These are phyloP conservation scores for Nepenthes gracilis DNA, from an alignment of 148 eudicot genomes.

Conservation along the genomic window DNA sequence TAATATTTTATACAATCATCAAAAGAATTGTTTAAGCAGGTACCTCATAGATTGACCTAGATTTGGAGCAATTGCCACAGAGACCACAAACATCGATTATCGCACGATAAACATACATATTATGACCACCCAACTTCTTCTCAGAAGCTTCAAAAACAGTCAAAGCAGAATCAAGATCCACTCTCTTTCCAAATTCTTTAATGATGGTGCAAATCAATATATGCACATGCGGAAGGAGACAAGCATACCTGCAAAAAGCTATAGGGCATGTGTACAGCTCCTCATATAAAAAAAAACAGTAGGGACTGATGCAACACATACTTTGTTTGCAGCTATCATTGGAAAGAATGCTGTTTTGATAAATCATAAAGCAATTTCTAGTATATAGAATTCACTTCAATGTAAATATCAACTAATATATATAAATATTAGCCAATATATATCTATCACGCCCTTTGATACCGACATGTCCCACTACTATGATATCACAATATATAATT, in stretches of 20 bases:
- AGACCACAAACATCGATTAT: conserved; percentile 87
- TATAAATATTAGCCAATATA: no score
- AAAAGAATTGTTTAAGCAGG: conserved; percentile 1
- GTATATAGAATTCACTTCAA: no score
- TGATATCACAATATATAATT: no score
- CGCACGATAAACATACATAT: conserved; percentile 84
- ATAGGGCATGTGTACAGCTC: neutral
- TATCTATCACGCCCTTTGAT: no score
- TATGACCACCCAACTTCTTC: conserved; percentile 42
- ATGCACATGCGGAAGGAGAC: conserved; percentile 45
- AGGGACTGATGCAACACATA: no score
- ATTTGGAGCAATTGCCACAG: conserved; percentile 64
- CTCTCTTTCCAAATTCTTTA: conserved; percentile 75
- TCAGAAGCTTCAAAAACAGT: conserved; percentile 70
- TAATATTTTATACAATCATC: neutral
- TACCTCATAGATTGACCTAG: conserved; percentile 93
- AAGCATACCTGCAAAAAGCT: conserved; percentile 55
- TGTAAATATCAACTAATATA: no score
- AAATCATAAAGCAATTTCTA: no score
- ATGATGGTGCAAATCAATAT: conserved; percentile 55
- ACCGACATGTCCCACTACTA: no score
- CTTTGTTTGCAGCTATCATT: no score
- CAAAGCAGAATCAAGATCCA: conserved; percentile 62
- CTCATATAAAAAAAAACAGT: no score
- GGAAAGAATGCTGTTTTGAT: no score